phyloP scores from a whole-genome alignment of 2,329 filamentous ascomycete genomes.

The Colletotrichum sp. region DNA sequence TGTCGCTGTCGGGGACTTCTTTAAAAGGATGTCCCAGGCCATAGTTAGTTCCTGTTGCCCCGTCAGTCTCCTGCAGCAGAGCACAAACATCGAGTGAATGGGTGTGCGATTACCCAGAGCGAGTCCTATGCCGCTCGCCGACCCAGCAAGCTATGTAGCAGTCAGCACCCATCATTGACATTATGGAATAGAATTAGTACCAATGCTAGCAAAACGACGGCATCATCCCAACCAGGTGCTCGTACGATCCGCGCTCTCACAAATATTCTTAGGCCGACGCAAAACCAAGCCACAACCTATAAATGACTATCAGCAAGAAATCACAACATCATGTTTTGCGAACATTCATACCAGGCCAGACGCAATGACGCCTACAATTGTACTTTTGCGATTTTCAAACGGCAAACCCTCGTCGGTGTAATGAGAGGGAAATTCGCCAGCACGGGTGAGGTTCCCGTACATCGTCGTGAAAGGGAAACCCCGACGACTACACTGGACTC shows the following conservation, averaged over 20 bases:
- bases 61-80: not conserved
- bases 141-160: not conserved
- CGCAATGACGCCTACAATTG: not conserved
- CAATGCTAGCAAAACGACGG: not conserved
- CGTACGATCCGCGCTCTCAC: not conserved
- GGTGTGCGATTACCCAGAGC: not conserved
- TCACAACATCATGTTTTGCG: too few relatives aligned
- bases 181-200: not conserved
- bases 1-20: constrained; percentile 2
- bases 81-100: not conserved
- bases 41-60: not conserved
- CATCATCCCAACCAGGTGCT: constrained; percentile 2
- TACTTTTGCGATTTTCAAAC: not conserved
- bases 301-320: not conserved
- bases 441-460: constrained; percentile 1
- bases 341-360: not conserved
- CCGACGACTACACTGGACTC: not conserved
- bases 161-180: not conserved
- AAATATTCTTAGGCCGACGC: not conserved
- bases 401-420: constrained; percentile 6
- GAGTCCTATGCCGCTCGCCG: not conserved
- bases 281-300: not conserved
- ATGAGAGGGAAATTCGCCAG: not conserved
- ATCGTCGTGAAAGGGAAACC: not conserved
- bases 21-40: not conserved